These are phyloP conservation scores for Podospora fimiseda DNA, from an alignment of 495 filamentous ascomycete genomes.

Conservation along the genomic window DNA sequence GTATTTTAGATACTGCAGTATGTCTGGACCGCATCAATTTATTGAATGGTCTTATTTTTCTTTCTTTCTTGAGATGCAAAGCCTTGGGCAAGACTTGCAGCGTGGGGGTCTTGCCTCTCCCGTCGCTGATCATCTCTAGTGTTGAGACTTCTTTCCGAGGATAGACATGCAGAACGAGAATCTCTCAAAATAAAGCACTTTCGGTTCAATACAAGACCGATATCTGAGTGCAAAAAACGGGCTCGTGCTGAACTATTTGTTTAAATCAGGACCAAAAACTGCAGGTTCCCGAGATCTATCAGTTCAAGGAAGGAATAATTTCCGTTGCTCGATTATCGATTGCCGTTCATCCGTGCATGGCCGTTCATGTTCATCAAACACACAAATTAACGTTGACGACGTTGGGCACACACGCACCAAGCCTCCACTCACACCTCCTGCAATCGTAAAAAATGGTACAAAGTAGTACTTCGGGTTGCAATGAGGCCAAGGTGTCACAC, in stretches of 20 bases:
- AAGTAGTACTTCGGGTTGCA: neutral
- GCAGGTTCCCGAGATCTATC: constrained; percentile 1
- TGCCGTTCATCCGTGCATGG: neutral
- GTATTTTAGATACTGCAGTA: neutral
- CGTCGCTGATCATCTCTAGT: neutral
- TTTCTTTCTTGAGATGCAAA: too few relatives aligned
- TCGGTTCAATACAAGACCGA: neutral
- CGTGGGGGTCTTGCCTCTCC: neutral
- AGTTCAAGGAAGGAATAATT: neutral
- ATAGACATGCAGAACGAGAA: neutral
- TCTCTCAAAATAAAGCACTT: neutral
- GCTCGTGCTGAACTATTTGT: constrained; percentile 4
- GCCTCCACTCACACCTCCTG: neutral
- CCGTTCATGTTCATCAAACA: neutral
- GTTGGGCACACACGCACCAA: constrained; percentile 18
- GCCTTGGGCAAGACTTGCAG: neutral
- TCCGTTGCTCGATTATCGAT: neutral
- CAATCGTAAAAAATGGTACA: too few relatives aligned
- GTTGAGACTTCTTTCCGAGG: neutral
- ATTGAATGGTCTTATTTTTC: constrained; percentile 2
- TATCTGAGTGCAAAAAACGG: neutral
- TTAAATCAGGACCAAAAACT: neutral
- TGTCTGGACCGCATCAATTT: neutral
- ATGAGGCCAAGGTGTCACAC: neutral
- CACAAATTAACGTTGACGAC: neutral